Percentiles rank a stretch among this genome's conserved stretches.
These are phyloP conservation scores for Chalaropsis ovoidea DNA, from an alignment of 2,329 filamentous ascomycete species.

Conservation along the genomic window DNA sequence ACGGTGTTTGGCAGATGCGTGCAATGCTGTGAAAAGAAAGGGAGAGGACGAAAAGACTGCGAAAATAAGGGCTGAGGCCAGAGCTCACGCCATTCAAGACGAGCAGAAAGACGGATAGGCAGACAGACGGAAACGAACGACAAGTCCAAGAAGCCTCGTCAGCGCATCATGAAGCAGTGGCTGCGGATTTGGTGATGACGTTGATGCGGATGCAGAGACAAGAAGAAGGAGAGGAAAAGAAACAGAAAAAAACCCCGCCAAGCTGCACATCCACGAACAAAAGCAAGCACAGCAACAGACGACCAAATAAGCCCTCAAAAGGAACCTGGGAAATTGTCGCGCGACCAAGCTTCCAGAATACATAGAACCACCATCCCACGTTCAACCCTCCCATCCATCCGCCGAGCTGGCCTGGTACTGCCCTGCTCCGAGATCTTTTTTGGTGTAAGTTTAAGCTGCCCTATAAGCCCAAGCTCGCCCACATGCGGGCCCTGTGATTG, in stretches of 20 bases:
- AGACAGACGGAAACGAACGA: neutral
- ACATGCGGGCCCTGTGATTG: neutral
- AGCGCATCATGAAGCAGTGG: neutral
- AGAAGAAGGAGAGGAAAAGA: slow-evolving; percentile 13
- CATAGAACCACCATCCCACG: neutral
- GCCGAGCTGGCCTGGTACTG: neutral
- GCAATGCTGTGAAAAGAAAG: slow-evolving; percentile 15
- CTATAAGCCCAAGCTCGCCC: slow-evolving; percentile 3
- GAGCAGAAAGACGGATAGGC: neutral
- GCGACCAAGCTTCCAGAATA: neutral
- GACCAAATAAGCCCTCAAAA: neutral
- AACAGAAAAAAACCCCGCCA: slow-evolving; percentile 12
- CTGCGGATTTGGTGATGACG: neutral
- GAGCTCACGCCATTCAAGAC: slow-evolving; percentile 7
- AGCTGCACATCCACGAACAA: neutral
- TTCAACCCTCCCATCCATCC: too few relatives aligned
- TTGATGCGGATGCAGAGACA: neutral
- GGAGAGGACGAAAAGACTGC: neutral
- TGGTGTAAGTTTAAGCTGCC: slow-evolving; percentile 5
- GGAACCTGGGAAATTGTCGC: neutral
- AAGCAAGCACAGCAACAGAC: neutral
- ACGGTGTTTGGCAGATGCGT: neutral
- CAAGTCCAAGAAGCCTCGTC: neutral
- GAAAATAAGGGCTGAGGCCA: slow-evolving; percentile 14
- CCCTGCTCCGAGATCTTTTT: neutral